A percentile compares a stretch with the other conserved stretches of the same genome.
Conservation (phyloP, 2,329 filamentous ascomycete genomes). For the Colletotrichum tabaci region DNA sequence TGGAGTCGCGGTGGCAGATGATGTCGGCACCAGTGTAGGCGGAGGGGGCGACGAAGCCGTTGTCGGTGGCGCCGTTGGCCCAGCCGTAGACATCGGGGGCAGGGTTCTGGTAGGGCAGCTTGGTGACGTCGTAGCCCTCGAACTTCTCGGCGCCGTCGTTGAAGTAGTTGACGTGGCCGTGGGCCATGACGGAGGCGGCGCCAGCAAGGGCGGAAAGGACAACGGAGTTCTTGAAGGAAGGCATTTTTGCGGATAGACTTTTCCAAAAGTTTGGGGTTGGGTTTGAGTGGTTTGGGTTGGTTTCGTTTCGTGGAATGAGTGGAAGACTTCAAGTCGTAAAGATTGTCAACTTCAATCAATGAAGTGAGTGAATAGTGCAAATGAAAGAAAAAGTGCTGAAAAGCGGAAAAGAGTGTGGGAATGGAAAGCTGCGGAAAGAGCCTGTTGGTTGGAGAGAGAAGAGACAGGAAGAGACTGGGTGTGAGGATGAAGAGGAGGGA, state of each 20-base stretch:
- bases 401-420: conserved; percentile 40
- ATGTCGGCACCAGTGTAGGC: conserved; percentile 58
- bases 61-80: conserved; percentile 53
- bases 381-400: conserved; percentile 42
- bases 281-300: conserved; percentile 3
- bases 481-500: conserved; percentile 20
- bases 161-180: conserved; percentile 51
- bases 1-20: conserved; percentile 62
- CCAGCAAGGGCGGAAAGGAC: conserved; percentile 45
- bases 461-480: neutral
- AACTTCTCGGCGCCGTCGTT: conserved; percentile 50
- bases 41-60: conserved; percentile 63
- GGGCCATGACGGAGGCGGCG: conserved; percentile 48
- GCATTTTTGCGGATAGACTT: conserved; percentile 43
- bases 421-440: conserved; percentile 38
- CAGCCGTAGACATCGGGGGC: conserved; percentile 53
- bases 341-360: conserved; percentile 42
- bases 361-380: conserved; percentile 37
- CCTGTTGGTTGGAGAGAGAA: conserved; percentile 33
- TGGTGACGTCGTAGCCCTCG: conserved; percentile 47
- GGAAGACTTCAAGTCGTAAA: conserved; percentile 39
- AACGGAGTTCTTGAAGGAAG: conserved; percentile 44
- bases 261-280: conserved; percentile 24
- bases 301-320: conserved; percentile 24
- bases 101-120: conserved; percentile 44